phyloP scores from a whole-genome alignment of 495 filamentous ascomycete species.

The Xylaria longipes region DNA sequence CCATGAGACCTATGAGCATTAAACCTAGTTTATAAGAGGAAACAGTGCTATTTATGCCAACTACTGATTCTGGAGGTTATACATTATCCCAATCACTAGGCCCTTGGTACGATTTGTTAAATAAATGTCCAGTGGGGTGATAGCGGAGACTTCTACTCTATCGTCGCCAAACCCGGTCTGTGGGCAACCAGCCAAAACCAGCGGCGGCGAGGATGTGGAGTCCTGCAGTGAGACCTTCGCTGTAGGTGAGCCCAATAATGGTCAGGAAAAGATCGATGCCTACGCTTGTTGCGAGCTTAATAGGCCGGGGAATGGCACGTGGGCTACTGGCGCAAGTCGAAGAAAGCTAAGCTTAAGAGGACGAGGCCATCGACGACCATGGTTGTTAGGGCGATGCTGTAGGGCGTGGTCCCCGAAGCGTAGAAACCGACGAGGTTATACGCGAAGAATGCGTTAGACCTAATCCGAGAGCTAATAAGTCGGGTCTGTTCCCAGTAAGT shows the following conservation, averaged over 20 bases:
- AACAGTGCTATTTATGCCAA: background rate
- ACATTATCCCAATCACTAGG: background rate
- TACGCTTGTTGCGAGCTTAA: constrained; percentile 81
- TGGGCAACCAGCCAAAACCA: constrained; percentile 73
- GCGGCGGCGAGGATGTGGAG: constrained; percentile 58
- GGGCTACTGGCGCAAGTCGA: constrained; percentile 83
- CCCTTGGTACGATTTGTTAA: background rate
- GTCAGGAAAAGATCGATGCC: constrained; percentile 84
- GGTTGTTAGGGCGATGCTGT: constrained; percentile 73
- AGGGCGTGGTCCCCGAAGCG: constrained; percentile 70
- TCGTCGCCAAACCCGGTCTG: constrained; percentile 36
- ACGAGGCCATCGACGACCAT: constrained; percentile 84
- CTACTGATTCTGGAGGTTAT: background rate
- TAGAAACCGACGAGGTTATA: constrained; percentile 81
- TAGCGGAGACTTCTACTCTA: constrained; percentile 36
- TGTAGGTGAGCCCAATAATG: constrained; percentile 79
- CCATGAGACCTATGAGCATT: background rate
- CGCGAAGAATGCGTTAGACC: constrained; percentile 87
- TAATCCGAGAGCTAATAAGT: constrained; percentile 82
- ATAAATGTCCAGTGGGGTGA: background rate
- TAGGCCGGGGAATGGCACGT: constrained; percentile 76
- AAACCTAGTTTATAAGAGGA: background rate
- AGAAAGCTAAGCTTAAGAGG: constrained; percentile 69
- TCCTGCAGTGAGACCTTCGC: constrained; percentile 76
- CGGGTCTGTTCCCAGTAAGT: constrained; percentile 56